Percentiles rank a stretch among this genome's conserved stretches.
Evolutionary conservation across 495 filamentous ascomycete genomes (phyloP).

Genomic region (Bombardia bombarda): DNA sequence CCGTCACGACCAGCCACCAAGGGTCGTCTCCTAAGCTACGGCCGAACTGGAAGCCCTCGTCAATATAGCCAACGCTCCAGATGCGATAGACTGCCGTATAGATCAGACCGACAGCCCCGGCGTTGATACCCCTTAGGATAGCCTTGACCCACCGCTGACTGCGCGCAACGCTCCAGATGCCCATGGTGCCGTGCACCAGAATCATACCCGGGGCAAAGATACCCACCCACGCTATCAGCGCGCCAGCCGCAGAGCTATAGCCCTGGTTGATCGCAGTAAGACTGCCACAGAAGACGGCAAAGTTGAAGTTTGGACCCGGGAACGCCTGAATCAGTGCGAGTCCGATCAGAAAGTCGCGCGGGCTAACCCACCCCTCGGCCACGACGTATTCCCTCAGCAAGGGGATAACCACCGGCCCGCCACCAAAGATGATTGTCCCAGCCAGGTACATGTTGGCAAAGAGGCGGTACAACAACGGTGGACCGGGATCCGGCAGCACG

Average conservation of each 20-base stretch:
- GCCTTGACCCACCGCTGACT: conserved; percentile 45
- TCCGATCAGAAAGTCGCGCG: conserved; percentile 75
- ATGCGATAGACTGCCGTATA: conserved; percentile 83
- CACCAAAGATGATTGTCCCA: conserved; percentile 85
- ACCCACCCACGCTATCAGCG: conserved; percentile 56
- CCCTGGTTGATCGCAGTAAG: conserved; percentile 41
- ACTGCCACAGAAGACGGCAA: conserved; percentile 68
- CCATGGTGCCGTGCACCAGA: conserved; percentile 58
- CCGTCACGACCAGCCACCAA: conserved; percentile 68
- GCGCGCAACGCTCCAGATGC: conserved; percentile 58
- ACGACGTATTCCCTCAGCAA: conserved; percentile 74
- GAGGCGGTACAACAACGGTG: conserved; percentile 49
- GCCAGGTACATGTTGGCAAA: conserved; percentile 80
- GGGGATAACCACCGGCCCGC: conserved; percentile 79
- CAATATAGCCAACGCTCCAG: conserved; percentile 69
- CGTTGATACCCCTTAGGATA: conserved; percentile 62
- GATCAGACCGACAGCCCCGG: conserved; percentile 67
- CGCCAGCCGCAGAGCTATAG: conserved; percentile 28
- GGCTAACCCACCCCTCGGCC: conserved; percentile 67
- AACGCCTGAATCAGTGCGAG: conserved; percentile 79
- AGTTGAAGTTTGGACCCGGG: conserved; percentile 85
- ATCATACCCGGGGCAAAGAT: conserved; percentile 69
- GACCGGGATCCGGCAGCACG: conserved; percentile 27
- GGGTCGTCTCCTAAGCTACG: conserved; percentile 55
- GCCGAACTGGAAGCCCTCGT: conserved; percentile 43